These are phyloP conservation scores for Wickerhamomyces sydowiorum DNA, from an alignment of 805 yeast genomes.

Conservation along the genomic window DNA sequence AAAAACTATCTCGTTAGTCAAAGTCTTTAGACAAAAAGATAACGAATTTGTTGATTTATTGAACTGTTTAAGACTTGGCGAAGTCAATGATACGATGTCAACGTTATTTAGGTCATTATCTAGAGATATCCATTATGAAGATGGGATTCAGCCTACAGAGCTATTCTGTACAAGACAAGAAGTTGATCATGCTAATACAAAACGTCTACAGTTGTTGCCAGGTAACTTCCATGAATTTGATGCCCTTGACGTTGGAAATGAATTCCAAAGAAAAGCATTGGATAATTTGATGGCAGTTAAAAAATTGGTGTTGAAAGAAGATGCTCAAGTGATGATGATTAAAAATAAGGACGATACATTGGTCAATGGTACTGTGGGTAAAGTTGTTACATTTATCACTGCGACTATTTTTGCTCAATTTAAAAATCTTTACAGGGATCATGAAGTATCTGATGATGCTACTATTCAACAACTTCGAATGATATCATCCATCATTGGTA, in stretches of 20 bases:
- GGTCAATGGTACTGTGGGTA: slow-evolving; percentile 91
- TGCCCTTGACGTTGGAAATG: slow-evolving; percentile 36
- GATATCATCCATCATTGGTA: slow-evolving; percentile 26
- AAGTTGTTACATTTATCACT: slow-evolving; percentile 40
- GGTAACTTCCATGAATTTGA: slow-evolving; percentile 41
- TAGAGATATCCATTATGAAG: slow-evolving; percentile 54
- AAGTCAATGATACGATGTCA: slow-evolving; percentile 44
- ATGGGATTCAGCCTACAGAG: slow-evolving; percentile 86
- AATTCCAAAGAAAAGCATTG: slow-evolving; percentile 24
- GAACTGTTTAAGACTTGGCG: slow-evolving; percentile 75
- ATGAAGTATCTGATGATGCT: slow-evolving; percentile 19
- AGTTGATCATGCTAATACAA: slow-evolving; percentile 69
- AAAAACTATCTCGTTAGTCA: slow-evolving; percentile 62
- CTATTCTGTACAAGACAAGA: slow-evolving; percentile 81
- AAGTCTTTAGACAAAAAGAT: slow-evolving; percentile 92
- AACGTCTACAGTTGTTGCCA: slow-evolving; percentile 41
- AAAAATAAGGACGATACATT: slow-evolving; percentile 70
- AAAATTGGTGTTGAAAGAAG: slow-evolving; percentile 58
- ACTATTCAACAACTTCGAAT: slow-evolving; percentile 25
- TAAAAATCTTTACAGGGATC: slow-evolving; percentile 6
- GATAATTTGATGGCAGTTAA: slow-evolving; percentile 71
- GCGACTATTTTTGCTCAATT: slow-evolving; percentile 18
- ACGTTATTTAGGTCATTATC: slow-evolving; percentile 44
- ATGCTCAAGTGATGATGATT: slow-evolving; percentile 93
- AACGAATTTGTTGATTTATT: slow-evolving; percentile 68